Base-by-base conservation (phyloP, 1,284 basidiomycete species). In the Trametes pubescens region DNA sequence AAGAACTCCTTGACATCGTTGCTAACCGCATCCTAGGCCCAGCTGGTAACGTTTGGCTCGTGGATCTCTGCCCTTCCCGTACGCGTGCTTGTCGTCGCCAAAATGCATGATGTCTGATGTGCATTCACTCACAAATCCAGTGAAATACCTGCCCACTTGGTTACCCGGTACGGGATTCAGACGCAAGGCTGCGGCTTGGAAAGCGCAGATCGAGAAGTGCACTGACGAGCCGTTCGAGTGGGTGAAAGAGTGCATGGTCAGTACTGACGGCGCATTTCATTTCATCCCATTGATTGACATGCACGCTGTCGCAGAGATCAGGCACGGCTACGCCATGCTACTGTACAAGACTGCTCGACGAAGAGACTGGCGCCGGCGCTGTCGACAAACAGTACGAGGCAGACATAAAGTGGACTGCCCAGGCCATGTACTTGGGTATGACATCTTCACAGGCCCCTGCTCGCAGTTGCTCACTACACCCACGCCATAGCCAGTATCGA, bases 371-470 rank as follows among this genome's bases (percentile, higher is more conserved):
- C 59, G n/a, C 72, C 3, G 72, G 76, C 24, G 66, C 70, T 1
- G 29, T 16, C 48, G 26, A 49, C 18, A 11, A 6, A 16, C 26
- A 49, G 5, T 22, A 80, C 40, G 86, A 88, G 66, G 85, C 85
- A 62, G 89, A 90, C 65, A 77, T 91, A 47, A 86, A 86, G 61
- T 89, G 87, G 86, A 84, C 86, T 0, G 89, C 89, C 9, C 89
- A 89, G 70, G 88, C 87, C 13, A 62, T 69, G 53, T 69, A 69
- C 55, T 57, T 65, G 11, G 56, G 62, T 64, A 29, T 29, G 48
- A 13, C 5, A 14, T 1, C 40, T 51, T 35, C 6, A 13, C n/a
- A 4, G 34, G n/a, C n/a, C n/a, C n/a, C n/a, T 21, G 8, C 21
- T 14, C 7, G 13, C 13, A 24, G 11, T 13, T 16, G 14, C 21